Evolutionary conservation across 208 protist genomes (phyloP), one percentile per base, ranked within the genome.

Genomic region (Strigomonas culicis): DNA sequence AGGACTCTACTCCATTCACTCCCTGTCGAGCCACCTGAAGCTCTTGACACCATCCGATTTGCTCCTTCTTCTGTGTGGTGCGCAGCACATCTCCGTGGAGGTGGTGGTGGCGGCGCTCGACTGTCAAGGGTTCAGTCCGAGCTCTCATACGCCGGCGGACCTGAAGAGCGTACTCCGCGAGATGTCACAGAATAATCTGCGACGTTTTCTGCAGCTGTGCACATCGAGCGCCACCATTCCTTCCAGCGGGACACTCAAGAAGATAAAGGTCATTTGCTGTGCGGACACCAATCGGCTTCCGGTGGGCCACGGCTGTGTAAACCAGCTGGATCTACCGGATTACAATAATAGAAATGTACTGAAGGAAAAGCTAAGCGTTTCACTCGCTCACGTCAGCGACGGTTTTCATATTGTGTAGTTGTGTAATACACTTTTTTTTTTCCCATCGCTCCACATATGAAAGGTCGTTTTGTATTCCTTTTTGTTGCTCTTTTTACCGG

Each of bases 191-290:
- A 90, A 90, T 52, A 85, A 86, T 51, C 73, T 84, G 36, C 76
- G 84, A 1, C 77, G 84, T 44, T 90, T 90, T 36, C 55, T 90
- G 41, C 79, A 83, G 70, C 75, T 90, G 4, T 90, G 84, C 59
- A 90, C 84, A 0, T 68, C 80, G 31, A 68, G 66, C 21, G 77
- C 77, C 0, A 44, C 83, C 2, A 39, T 90, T 17, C 83, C 79
- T 0, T 59, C 53, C 4, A 68, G 52, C 32, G 66, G 64, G 21
- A 51, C 63, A 10, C 47, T 75, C 61, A 70, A 74, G 56, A 86
- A 86, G 62, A 90, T 90, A 55, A 90, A 81, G 34, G 77, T 90
- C n/a, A 15, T 86, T 1, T 53, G 65, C 46, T 58, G 62, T 30
- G 68, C 56, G 0, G 85, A 92, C 57, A 22, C 64, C 36, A 25